Evolutionary conservation across 2,329 filamentous ascomycete genomes (phyloP), one percentile per base, ranked within the genome.

Genomic region (Pseudogymnoascus verrucosus): DNA sequence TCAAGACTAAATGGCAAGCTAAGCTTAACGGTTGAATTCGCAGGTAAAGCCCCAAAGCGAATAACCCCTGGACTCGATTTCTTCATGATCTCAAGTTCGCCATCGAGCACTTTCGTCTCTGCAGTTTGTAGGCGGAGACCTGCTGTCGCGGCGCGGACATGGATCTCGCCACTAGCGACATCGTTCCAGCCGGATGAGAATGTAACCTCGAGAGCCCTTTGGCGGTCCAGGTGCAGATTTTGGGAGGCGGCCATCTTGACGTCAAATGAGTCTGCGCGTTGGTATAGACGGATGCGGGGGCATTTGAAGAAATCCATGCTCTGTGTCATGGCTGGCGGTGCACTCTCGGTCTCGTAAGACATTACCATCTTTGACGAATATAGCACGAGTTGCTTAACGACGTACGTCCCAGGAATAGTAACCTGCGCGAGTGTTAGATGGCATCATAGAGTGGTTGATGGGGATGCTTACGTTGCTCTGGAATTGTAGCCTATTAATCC

Each of bases 1-100:
- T 97, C 93, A 10, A 93, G 81, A 0, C 89, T 93, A 70, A 96
- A 99, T 0, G 93, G 93, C 57, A 93, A 83, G 5, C 80, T 79
- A 21, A 97, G 78, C 21, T 79, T 85, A 19, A 89, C 75, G 0
- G 71, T 76, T 0, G 79, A 78, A 2, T 79, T 70, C 0, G 78
- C 68, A 0, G 74, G 67, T 51, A 90, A 74, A 0, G 76, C 66
- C 0, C 77, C 76, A 62, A 88, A 81, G 42, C 71, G 73, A 63
- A 88, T 80, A 4, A 82, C 67, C 0, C 85, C 84, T 2, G 80
- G 77, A 63, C 86, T 84, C 0, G 81, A 77, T 2, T 78, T 78
- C 63, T 79, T 82, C 1, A 78, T 74, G 62, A 82, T 78, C 19
- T 77, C 75, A 1, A 78, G 68, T 2, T 74, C 64, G 0, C 76